A percentile compares a stretch with the other conserved stretches of the same genome.
Evolutionary conservation across 495 filamentous ascomycete species (phyloP).

Genomic region (Lasiosphaeria miniovina): DNA sequence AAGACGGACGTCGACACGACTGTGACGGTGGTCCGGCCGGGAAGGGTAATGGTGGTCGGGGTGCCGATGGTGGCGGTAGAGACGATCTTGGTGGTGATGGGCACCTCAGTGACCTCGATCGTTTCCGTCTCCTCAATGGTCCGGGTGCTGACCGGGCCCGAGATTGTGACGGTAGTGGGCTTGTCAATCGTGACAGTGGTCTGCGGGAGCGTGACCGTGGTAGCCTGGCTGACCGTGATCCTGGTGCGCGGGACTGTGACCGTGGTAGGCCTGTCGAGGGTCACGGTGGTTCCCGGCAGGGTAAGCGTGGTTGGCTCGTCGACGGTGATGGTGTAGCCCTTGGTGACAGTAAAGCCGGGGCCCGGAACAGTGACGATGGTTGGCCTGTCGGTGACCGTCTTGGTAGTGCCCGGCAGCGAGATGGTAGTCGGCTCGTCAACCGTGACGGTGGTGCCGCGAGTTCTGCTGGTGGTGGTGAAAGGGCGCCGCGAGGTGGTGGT

Average conservation of each 20-base stretch:
- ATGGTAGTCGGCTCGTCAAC: not conserved
- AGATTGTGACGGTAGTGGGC: constrained; percentile 4
- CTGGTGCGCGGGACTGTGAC: not conserved
- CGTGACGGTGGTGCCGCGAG: not conserved
- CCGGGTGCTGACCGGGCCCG: not conserved
- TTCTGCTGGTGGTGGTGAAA: not conserved
- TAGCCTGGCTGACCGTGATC: not conserved
- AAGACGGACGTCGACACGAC: constrained; percentile 3
- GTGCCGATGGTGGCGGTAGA: constrained; percentile 5
- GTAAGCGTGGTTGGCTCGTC: not conserved
- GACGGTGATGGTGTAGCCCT: not conserved
- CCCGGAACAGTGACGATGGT: not conserved
- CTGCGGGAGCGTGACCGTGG: not conserved
- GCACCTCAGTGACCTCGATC: not conserved
- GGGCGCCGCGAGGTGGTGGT: not conserved
- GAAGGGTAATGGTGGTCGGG: constrained; percentile 6
- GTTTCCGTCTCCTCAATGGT: constrained; percentile 5
- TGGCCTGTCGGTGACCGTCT: not conserved
- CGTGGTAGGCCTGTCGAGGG: not conserved
- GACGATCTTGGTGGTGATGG: constrained; percentile 3
- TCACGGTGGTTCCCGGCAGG: not conserved
- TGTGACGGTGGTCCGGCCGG: constrained; percentile 8
- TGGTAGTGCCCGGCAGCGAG: not conserved
- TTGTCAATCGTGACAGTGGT: not conserved
- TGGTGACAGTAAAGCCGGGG: not conserved